Conservation (phyloP, 306 rosid species). For the Pyrus bretschneideri region DNA sequence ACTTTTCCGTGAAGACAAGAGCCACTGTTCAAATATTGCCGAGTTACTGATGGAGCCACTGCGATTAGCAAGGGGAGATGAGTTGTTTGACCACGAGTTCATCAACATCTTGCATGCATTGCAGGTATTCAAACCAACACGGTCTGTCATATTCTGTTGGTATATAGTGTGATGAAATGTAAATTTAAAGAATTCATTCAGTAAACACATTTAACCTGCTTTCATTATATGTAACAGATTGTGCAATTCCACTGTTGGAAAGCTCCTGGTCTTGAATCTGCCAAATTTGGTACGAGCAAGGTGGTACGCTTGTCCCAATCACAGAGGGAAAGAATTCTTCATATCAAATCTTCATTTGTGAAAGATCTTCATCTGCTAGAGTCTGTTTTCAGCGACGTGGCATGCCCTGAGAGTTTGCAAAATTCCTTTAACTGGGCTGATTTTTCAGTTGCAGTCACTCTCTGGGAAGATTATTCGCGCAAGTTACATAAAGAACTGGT, state of each 20-base stretch:
- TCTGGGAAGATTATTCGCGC: constrained; percentile 48
- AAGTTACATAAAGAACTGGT: constrained; percentile 36
- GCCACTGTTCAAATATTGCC: constrained; percentile 36
- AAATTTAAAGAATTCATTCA: background rate
- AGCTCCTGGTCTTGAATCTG: constrained; percentile 31
- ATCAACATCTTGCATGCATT: constrained; percentile 81
- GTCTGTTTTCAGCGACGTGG: constrained; percentile 24
- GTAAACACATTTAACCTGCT: background rate
- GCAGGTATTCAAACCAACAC: constrained; percentile 49
- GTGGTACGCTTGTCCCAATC: constrained; percentile 32
- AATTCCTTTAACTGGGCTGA: constrained; percentile 38
- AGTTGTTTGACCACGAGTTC: constrained; percentile 53
- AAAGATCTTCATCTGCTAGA: constrained; percentile 41
- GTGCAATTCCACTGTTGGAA: constrained; percentile 64
- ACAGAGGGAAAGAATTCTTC: constrained; percentile 27
- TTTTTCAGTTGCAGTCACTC: constrained; percentile 32
- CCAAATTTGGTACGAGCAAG: constrained; percentile 19
- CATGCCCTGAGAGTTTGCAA: constrained; percentile 15
- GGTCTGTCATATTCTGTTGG: background rate
- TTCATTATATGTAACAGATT: constrained; percentile 37
- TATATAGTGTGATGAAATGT: background rate
- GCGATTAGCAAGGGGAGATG: constrained; percentile 44
- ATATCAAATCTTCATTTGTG: constrained; percentile 35
- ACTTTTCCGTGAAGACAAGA: constrained; percentile 33
- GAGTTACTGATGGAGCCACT: constrained; percentile 42